Conservation (phyloP, 2,329 filamentous ascomycete genomes). For the Pezicula neosporulosa region DNA sequence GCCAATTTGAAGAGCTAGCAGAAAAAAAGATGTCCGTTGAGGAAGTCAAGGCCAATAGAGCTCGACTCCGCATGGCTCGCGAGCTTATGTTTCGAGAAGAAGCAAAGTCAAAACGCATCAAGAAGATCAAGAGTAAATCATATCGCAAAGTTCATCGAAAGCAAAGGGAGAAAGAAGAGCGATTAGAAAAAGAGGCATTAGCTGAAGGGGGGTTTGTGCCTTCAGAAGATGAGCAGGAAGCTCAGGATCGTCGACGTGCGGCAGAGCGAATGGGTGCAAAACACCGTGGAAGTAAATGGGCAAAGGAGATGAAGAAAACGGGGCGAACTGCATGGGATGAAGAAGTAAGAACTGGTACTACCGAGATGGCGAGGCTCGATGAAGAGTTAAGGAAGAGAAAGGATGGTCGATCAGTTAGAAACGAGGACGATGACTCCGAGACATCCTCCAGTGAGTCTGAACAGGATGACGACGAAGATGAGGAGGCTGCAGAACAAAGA, state of each 20-base stretch:
- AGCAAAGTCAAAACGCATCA: constrained; percentile 84
- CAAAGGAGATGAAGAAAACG: constrained; percentile 63
- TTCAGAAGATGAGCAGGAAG: constrained; percentile 62
- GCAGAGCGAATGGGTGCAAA: constrained; percentile 69
- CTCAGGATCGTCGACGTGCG: constrained; percentile 59
- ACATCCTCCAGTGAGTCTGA: constrained; percentile 56
- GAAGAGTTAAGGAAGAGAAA: constrained; percentile 65
- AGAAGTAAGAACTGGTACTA: constrained; percentile 60
- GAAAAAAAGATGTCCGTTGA: constrained; percentile 69
- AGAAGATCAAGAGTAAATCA: constrained; percentile 98
- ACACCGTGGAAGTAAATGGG: constrained; percentile 70
- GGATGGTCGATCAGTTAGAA: constrained; percentile 54
- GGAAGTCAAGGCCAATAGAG: constrained; percentile 68
- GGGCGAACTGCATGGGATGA: constrained; percentile 68
- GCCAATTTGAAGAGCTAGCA: constrained; percentile 66
- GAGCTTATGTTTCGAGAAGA: constrained; percentile 88
- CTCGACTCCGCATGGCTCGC: constrained; percentile 73
- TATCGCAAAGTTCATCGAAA: constrained; percentile 91
- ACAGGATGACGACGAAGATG: constrained; percentile 47
- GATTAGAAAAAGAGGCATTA: constrained; percentile 54
- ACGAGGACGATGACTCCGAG: constrained; percentile 42
- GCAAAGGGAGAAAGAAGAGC: constrained; percentile 58
- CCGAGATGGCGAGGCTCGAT: constrained; percentile 62
- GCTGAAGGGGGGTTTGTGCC: constrained; percentile 55
- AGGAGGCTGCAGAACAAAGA: constrained; percentile 44